A percentile compares a stretch with the other conserved stretches of the same genome.
These are phyloP conservation scores for Macaranga tanarius DNA, from an alignment of 441 rosid species.

Conservation along the genomic window DNA sequence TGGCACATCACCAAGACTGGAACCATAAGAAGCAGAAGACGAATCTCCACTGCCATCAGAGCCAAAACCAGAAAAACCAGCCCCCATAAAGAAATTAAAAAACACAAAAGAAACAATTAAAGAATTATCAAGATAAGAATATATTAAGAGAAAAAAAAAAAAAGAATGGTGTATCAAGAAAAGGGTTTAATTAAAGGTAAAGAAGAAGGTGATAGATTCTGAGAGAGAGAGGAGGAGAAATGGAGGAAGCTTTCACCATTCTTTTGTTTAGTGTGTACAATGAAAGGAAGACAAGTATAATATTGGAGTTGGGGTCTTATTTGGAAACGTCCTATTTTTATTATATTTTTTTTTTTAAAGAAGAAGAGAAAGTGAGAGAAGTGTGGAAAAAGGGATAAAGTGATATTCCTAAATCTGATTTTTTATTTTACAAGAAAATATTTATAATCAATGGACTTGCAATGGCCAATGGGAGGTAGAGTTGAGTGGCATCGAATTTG, in stretches of 20 bases:
- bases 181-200: constrained; percentile 41
- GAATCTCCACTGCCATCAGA: constrained; percentile 23
- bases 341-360: not conserved
- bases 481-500: constrained; percentile 29
- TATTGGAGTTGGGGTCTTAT: not conserved
- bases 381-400: constrained; percentile 11
- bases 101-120: not conserved
- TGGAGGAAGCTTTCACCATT: constrained; percentile 30
- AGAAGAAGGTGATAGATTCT: constrained; percentile 53
- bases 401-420: constrained; percentile 4
- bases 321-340: too few species aligned
- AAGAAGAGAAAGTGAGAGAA: constrained; percentile 7
- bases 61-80: constrained; percentile 37
- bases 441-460: not conserved
- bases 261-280: constrained; percentile 22
- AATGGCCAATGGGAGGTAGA: constrained; percentile 15
- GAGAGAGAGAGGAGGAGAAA: constrained; percentile 39
- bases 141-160: not conserved
- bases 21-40: constrained; percentile 21
- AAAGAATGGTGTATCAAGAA: not conserved
- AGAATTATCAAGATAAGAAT: not conserved
- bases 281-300: constrained; percentile 4
- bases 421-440: too few species aligned
- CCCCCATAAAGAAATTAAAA: constrained; percentile 46
- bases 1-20: constrained; percentile 63